These are phyloP conservation scores for Saccharomyces mikatae DNA, from an alignment of 805 yeast genomes.

Conservation along the genomic window DNA sequence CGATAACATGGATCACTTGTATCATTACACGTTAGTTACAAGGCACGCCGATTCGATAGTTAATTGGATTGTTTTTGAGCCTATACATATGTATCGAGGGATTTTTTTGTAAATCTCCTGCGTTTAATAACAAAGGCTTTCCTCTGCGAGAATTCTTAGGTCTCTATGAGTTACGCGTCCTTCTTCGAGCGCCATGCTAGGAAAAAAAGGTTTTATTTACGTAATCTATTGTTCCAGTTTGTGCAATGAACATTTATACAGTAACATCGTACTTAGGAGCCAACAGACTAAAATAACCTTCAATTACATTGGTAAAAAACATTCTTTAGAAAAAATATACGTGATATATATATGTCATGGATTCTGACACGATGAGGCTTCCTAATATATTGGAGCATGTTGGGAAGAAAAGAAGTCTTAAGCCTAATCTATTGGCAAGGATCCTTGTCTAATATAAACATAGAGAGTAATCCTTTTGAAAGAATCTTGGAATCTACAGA, in stretches of 20 bases:
- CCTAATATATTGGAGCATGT: neutral
- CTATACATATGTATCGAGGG: neutral
- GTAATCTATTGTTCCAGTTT: neutral
- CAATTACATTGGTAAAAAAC: too few species aligned
- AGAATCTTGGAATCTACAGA: too few species aligned
- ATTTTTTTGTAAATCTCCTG: neutral
- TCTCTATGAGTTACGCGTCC: neutral
- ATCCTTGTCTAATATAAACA: too few species aligned
- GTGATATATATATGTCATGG: neutral
- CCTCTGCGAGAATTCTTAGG: neutral
- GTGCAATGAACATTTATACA: neutral
- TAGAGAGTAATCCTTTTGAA: too few species aligned
- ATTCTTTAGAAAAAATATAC: too few species aligned
- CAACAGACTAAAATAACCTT: too few species aligned
- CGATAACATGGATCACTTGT: neutral
- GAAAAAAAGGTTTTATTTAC: neutral
- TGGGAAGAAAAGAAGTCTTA: neutral
- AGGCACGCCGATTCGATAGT: neutral
- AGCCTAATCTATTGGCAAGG: too few species aligned
- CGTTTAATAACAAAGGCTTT: neutral
- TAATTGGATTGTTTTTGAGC: neutral
- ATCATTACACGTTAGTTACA: neutral
- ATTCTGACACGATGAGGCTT: neutral
- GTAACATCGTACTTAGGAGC: neutral
- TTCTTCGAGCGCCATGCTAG: neutral